Conservation (phyloP, 169 alveolate genomes). For the Perkinsus olseni region DNA sequence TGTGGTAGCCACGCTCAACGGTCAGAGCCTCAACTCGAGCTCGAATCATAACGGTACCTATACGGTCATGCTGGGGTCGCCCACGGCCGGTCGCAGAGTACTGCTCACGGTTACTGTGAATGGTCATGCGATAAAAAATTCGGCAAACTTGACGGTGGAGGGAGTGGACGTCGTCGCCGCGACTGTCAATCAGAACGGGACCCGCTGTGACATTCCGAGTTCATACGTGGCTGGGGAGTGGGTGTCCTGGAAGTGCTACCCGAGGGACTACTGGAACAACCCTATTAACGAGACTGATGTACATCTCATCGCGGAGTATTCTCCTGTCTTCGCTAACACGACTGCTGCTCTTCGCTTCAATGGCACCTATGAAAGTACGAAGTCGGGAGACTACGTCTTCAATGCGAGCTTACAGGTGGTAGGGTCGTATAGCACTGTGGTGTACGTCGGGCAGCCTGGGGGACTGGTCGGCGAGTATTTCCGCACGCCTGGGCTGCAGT, state of each 20-base stretch:
- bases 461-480: conserved; percentile 8
- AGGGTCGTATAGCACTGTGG: background rate
- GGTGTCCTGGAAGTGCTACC: background rate
- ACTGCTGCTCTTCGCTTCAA: background rate
- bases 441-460: conserved; percentile 6
- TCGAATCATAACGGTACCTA: conserved; percentile 3
- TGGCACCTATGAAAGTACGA: background rate
- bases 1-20: background rate
- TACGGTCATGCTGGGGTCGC: conserved; percentile 8
- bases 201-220: background rate
- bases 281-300: background rate
- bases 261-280: background rate
- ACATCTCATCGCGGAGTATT: background rate
- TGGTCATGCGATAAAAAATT: background rate
- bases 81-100: background rate
- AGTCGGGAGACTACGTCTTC: background rate
- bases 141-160: background rate
- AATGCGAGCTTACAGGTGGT: background rate
- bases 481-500: conserved; percentile 14
- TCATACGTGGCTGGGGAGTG: background rate
- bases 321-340: background rate
- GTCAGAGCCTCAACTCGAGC: background rate
- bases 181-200: background rate
- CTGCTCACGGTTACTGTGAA: background rate
- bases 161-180: background rate